Evolutionary conservation across 257 asterid species (phyloP), one percentile per base, ranked within the genome.

Genomic region (Salvia splendens): DNA sequence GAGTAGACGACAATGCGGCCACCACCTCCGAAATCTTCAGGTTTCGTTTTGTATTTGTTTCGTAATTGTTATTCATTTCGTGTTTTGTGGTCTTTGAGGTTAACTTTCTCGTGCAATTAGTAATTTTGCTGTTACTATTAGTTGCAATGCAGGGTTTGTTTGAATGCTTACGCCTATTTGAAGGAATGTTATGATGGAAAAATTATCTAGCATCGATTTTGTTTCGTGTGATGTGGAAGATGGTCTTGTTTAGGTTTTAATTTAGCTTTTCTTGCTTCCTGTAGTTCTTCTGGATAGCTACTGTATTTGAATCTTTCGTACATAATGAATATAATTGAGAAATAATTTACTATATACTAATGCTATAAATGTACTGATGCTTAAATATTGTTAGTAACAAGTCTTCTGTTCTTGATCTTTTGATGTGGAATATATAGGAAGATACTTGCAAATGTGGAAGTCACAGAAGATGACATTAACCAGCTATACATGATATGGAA

Each of bases 401-500:
- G 5, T 8, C 40, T 42, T 50, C 7, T 32, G 15, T 45, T 30
- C 56, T 43, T 65, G 70, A 71, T 58, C 61, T 28, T 38, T 61
- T 64, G 45, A 52, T 72, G 42, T 78, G 80, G 16, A 24, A 24
- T 24, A 59, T 75, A 81, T 66, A 93, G 99, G 91, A 88, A 82
- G 75, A 85, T 93, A 81, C 62, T 82, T 46, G 74, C 83, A 45
- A 81, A 77, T 58, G 80, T 86, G 49, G 80, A 73, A 53, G 96
- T 85, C 74, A 81, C 81, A 8, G 86, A 84, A 59, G 95, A 93
- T 64, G 97, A 90, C 67, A 68, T 86, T 70, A 75, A 81, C 78
- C 95, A 90, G 80, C 83, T 93, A 3, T 93, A 85, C 81, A 88
- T 88, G 97, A 71, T 81, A 61, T 77, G 77, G 87, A 93, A 88